phyloP scores from a whole-genome alignment of 2,329 filamentous ascomycete species.

The Epichloe elymi region DNA sequence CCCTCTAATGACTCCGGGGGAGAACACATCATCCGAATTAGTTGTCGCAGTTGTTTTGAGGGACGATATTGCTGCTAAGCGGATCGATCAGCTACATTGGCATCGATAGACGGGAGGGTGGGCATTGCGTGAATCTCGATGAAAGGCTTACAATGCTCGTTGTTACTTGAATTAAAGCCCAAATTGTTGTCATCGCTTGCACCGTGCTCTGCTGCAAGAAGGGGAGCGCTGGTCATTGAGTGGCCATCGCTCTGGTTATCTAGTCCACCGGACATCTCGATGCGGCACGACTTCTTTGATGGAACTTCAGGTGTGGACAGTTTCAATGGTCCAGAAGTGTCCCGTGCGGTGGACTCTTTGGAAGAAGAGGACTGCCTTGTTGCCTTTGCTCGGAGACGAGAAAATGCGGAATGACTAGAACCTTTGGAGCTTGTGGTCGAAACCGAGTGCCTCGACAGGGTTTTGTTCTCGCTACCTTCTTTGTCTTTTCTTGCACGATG shows the following conservation, averaged over 20 bases:
- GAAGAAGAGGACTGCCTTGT: conserved; percentile 4
- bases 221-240: background rate
- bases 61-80: background rate
- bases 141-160: background rate
- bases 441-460: conserved; percentile 1
- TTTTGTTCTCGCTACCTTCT: conserved; percentile 7
- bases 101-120: background rate
- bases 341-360: background rate
- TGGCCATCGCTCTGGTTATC: background rate
- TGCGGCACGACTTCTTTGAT: background rate
- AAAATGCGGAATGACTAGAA: conserved; percentile 3
- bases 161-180: background rate
- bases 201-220: background rate
- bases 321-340: background rate
- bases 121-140: background rate
- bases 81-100: background rate
- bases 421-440: conserved; percentile 6
- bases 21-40: background rate
- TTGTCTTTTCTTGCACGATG: conserved; percentile 35
- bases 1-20: background rate
- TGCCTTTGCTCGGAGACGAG: conserved; percentile 18
- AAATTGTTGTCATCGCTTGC: background rate
- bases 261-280: conserved; percentile 2
- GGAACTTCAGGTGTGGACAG: background rate
- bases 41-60: background rate